Evolutionary conservation across 2,329 filamentous ascomycete species (phyloP).

Genomic region (Botrytis pseudocinerea): DNA sequence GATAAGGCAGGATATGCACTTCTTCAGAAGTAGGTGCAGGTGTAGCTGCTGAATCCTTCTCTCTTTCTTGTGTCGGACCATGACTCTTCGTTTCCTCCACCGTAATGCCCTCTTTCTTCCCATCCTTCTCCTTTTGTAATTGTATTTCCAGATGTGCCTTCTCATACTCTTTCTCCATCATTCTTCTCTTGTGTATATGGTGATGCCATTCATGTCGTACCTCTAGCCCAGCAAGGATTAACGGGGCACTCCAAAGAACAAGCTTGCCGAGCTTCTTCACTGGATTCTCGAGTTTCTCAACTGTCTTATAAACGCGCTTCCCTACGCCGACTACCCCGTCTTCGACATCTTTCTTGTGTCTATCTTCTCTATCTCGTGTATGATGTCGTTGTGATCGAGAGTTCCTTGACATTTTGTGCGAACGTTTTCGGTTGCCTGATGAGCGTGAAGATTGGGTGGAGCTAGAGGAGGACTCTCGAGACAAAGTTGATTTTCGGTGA

Average conservation of each 20-base stretch:
- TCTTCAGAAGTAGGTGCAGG: not conserved
- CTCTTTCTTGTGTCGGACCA: not conserved
- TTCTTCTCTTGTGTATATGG: conserved; percentile 19
- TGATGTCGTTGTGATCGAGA: not conserved
- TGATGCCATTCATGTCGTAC: conserved; percentile 22
- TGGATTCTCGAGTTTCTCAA: conserved; percentile 22
- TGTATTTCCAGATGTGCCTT: conserved; percentile 23
- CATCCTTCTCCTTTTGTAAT: conserved; percentile 11
- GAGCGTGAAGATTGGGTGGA: conserved; percentile 14
- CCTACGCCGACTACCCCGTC: not conserved
- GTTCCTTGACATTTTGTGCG: not conserved
- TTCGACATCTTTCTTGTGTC: not conserved
- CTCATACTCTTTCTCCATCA: conserved; percentile 25
- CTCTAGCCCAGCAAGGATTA: conserved; percentile 19
- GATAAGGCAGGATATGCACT: not conserved
- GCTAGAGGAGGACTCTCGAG: conserved; percentile 8
- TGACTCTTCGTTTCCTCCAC: conserved; percentile 3
- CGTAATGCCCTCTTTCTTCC: not conserved
- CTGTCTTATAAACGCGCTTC: not conserved
- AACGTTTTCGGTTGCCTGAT: not conserved
- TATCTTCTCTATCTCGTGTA: not conserved
- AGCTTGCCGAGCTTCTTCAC: conserved; percentile 22
- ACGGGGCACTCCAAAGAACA: conserved; percentile 16
- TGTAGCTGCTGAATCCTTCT: not conserved
- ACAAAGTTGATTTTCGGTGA: conserved; percentile 5